Base-by-base conservation (phyloP, 208 protist species). In the Trypanosoma conorhini region DNA sequence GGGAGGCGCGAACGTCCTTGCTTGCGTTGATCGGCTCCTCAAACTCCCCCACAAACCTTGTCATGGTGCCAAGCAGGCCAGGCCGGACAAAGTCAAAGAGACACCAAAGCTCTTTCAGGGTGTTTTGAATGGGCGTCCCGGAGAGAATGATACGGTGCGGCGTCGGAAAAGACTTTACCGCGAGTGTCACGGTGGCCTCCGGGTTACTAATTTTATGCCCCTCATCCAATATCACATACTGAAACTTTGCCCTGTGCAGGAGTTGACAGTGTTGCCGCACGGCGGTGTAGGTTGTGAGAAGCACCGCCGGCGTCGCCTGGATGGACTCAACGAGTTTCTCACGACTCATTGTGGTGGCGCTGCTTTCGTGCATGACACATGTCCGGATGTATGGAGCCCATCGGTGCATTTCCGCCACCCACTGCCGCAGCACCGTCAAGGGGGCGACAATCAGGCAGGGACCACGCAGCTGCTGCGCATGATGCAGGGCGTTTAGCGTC, bases 81-180 rank as follows among this genome's bases (percentile, higher is more conserved):
- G 99, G 99, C 52, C 88, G 94, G 15, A 99, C 92, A 89, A 99
- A 99, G 79, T 99, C 98, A 82, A 99, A 99, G 12, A 99, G 72
- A 33, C 97, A 99, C 99, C 99, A 99, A 48, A 99, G 83, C 84
- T 99, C 99, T 59, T 88, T 94, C 22, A 99, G 83, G 57, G 97
- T 98, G 86, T 99, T 99, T 76, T 99, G 98, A 38, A 99, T 98
- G 3, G 98, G 98, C 31, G 91, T 97, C 10, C 98, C 99, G 5
- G 88, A 96, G 7, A 99, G 73, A 64, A 99, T 95, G 21, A 99
- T 52, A 3, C 98, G 81, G 64, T 99, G 96, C 21, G 84, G 84
- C 26, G 98, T 98, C 30, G 94, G 70, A 50, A 99, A 91, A 26
- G 86, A 85, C 85, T 99, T 99, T 58, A 84, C 88, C 0, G 93